A percentile compares a stretch with the other conserved stretches of the same genome.
Conservation (phyloP, 139 green algal genomes). For the Chlorella ohadii region DNA sequence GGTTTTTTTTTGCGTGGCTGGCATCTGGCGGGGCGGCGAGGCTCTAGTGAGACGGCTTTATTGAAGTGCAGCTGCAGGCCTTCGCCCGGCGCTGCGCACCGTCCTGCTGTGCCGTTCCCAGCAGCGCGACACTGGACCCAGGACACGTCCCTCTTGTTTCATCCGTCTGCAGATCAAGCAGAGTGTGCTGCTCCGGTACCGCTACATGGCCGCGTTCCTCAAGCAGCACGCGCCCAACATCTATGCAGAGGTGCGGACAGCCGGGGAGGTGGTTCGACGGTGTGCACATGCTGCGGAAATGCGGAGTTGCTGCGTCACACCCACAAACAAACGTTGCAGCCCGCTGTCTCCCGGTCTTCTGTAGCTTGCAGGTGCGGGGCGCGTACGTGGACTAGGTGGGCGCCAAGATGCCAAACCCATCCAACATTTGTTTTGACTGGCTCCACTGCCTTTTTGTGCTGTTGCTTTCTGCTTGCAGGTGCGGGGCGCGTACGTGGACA, state of each 20-base stretch:
- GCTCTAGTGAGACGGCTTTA: no score
- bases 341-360: no score
- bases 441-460: no score
- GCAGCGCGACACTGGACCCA: no score
- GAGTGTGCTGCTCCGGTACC: constrained; percentile 90
- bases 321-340: no score
- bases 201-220: constrained; percentile 84
- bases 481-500: constrained; percentile 79
- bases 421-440: no score
- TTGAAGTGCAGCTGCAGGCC: no score
- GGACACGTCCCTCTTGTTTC: no score
- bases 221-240: constrained; percentile 72
- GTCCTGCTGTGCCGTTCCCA: no score
- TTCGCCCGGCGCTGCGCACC: no score
- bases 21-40: no score
- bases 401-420: constrained; percentile 80
- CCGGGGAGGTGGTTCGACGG: neutral
- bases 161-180: constrained; percentile 88
- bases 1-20: neutral
- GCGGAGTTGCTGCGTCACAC: no score
- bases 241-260: constrained; percentile 71
- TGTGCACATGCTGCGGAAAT: neutral
- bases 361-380: constrained; percentile 64
- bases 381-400: constrained; percentile 87
- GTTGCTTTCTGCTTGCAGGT: constrained; percentile 55